Evolutionary conservation across 2,329 filamentous ascomycete genomes (phyloP), one percentile per base, ranked within the genome.

Genomic region (Basipetospora chlamydospora): DNA sequence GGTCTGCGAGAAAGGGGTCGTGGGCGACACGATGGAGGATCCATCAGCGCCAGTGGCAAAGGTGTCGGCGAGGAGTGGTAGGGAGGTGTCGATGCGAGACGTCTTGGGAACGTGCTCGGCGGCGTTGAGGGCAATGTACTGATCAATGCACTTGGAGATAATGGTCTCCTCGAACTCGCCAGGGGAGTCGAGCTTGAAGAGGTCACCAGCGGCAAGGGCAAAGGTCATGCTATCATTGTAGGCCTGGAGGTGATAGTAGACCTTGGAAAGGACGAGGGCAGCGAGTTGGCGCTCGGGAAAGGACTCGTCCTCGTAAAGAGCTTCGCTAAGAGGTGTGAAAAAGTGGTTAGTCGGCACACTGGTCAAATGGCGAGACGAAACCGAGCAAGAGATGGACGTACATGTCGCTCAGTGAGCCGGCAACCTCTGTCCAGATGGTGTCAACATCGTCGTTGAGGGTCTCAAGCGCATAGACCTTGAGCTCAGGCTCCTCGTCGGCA

Each of bases 141-240:
- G 92, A 59, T 98, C 90, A 52, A 98, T 77, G 54, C 90, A 98
- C 70, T 92, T 95, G 41, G 88, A 88, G 57, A 96, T 87, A 62
- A 98, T 96, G 39, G 90, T 98, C 64, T 98, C 87, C 60, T 98
- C 90, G 53, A 94, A 98, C 64, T 98, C 90, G 59, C 85, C 82
- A 36, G 83, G 80, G 38, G 79, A 72, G 51, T 95, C 83, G 46
- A 96, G 73, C 63, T 92, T 84, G 68, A 98, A 95, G 34, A 94
- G 77, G 55, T 95, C 84, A 42, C 90, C 90, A 17, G 90, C 87
- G 41, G 86, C 87, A 31, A 98, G 74, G 44, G 90, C 90, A 59
- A 98, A 96, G 36, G 84, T 82, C 88, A 98, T 96, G 60, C 88
- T 95, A 65, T 98, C 90, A 56, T 95, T 90, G 66, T 98, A 98